These are phyloP conservation scores for Eucalyptus decipiens DNA, from an alignment of 345 rosid species.

Conservation along the genomic window DNA sequence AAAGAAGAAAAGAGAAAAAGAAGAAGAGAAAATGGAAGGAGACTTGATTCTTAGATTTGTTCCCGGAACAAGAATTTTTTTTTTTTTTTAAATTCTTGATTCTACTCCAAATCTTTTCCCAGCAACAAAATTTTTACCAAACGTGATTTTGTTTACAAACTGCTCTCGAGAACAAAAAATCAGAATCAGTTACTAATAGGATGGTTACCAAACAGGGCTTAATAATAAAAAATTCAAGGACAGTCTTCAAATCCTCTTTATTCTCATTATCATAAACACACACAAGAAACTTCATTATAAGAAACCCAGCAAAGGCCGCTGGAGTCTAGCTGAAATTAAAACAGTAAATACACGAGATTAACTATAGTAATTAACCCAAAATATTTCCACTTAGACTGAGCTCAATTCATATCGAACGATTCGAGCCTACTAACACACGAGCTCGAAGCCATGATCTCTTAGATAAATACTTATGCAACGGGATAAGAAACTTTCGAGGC, in stretches of 20 bases:
- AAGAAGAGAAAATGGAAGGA: too few species aligned
- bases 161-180: too few species aligned
- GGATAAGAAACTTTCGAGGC: background rate
- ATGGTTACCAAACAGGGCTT: too few species aligned
- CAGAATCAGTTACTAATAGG: fast-evolving
- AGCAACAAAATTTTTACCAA: fast-evolving
- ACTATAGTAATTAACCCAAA: background rate
- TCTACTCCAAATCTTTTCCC: too few species aligned
- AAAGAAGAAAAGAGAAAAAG: too few species aligned
- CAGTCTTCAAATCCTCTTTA: background rate
- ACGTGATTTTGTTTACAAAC: too few species aligned
- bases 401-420: background rate
- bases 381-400: background rate
- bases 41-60: too few species aligned
- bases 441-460: background rate
- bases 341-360: background rate
- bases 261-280: background rate
- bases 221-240: background rate
- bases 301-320: background rate
- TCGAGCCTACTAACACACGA: background rate
- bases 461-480: background rate
- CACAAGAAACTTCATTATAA: background rate
- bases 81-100: fast-evolving
- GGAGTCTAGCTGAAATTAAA: background rate
- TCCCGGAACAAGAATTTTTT: fast-evolving